Conservation (phyloP, 2,329 filamentous ascomycete species). For the Teratosphaeria gauchensis region DNA sequence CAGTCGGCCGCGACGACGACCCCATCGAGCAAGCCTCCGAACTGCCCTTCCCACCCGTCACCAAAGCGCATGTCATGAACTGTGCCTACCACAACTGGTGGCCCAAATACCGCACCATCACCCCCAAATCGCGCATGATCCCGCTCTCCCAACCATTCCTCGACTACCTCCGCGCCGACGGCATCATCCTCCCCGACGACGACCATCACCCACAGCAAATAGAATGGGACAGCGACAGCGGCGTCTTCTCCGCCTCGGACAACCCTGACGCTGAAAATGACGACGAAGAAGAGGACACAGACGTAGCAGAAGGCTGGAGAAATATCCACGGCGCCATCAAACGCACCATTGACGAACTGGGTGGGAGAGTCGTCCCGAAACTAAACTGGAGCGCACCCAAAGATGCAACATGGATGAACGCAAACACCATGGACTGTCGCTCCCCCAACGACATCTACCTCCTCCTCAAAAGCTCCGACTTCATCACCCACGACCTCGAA, state of each 20-base stretch:
- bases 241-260: slow-evolving; percentile 38
- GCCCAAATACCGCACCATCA: slow-evolving; percentile 67
- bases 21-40: slow-evolving; percentile 1
- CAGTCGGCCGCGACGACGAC: neutral
- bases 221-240: slow-evolving; percentile 42
- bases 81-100: slow-evolving; percentile 95
- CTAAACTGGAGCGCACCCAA: slow-evolving; percentile 97
- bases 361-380: slow-evolving; percentile 81
- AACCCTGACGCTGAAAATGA: slow-evolving; percentile 29
- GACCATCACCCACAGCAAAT: slow-evolving; percentile 33
- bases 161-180: slow-evolving; percentile 80
- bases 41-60: slow-evolving; percentile 72
- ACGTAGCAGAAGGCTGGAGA: slow-evolving; percentile 53
- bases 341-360: slow-evolving; percentile 67
- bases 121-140: slow-evolving; percentile 78
- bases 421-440: slow-evolving; percentile 85
- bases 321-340: slow-evolving; percentile 71
- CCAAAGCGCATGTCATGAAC: slow-evolving; percentile 77
- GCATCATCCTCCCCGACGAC: slow-evolving; percentile 76
- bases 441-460: slow-evolving; percentile 87
- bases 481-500: slow-evolving; percentile 86
- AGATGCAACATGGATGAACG: slow-evolving; percentile 84
- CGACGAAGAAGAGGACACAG: slow-evolving; percentile 45
- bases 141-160: slow-evolving; percentile 67
- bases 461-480: slow-evolving; percentile 86